Evolutionary conservation across 108 stramenopile genomes (phyloP).

Genomic region (Skeletonema potamos): DNA sequence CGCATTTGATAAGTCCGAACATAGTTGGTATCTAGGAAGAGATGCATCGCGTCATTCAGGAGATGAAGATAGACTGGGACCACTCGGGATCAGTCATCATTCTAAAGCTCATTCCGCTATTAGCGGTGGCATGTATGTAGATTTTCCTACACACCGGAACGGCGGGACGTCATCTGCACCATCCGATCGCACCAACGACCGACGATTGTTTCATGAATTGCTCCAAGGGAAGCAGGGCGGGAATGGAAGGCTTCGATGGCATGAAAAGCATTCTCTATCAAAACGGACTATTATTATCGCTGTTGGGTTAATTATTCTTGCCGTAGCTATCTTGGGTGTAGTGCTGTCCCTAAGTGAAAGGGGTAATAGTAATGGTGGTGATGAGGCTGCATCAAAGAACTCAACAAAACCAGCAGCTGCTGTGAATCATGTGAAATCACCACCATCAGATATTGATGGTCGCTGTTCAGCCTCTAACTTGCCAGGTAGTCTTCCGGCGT

Average conservation of each 20-base stretch:
- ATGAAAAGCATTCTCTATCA: not conserved
- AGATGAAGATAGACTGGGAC: not conserved
- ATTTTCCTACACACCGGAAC: too few relatives aligned
- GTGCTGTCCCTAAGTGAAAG: not conserved
- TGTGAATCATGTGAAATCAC: not conserved
- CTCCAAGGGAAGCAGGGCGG: not conserved
- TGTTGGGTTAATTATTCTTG: not conserved
- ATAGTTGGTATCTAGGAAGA: not conserved
- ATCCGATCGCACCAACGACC: not conserved
- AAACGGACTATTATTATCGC: not conserved
- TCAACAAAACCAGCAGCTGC: not conserved
- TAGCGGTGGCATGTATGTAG: too few relatives aligned
- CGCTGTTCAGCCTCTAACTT: conserved; percentile 33
- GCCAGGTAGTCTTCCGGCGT: conserved; percentile 22
- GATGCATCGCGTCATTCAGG: not conserved
- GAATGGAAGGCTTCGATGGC: not conserved
- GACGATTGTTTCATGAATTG: not conserved
- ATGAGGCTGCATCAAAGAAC: not conserved
- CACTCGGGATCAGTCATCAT: not conserved
- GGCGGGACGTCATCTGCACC: not conserved
- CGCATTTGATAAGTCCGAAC: not conserved
- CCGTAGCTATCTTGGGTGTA: not conserved
- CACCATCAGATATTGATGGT: conserved; percentile 22
- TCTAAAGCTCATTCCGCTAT: not conserved
- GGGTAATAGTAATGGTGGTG: not conserved